These are phyloP conservation scores for Linaria vulgaris DNA, from an alignment of 257 asterid species.

Conservation along the genomic window DNA sequence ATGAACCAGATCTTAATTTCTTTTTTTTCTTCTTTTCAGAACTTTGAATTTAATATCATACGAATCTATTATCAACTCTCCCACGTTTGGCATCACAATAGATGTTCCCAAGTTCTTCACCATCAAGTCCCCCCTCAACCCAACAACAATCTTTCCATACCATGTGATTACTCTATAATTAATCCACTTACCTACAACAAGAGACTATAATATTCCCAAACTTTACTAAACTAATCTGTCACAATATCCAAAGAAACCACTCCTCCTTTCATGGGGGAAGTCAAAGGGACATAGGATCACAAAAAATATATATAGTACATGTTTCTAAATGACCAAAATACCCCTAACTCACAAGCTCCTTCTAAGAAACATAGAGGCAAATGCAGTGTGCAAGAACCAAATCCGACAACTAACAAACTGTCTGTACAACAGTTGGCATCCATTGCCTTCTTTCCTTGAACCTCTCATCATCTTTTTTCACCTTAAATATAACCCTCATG, in stretches of 20 bases:
- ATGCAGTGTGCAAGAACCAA: conserved; percentile 34
- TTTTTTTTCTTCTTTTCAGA: too few species aligned
- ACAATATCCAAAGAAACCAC: neutral
- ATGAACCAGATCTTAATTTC: too few species aligned
- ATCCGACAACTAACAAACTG: conserved; percentile 46
- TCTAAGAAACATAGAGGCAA: conserved; percentile 49
- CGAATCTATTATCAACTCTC: too few species aligned
- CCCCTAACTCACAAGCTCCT: conserved; percentile 34
- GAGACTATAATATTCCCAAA: too few species aligned
- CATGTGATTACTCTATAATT: too few species aligned
- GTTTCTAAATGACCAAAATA: conserved; percentile 21
- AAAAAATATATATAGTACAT: conserved; percentile 10
- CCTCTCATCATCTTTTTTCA: neutral
- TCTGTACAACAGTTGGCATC: conserved; percentile 53
- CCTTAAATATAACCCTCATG: conserved; percentile 27
- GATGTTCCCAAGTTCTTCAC: too few species aligned
- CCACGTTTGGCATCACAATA: too few species aligned
- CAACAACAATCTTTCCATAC: too few species aligned
- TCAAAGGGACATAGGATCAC: conserved; percentile 37
- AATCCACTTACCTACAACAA: too few species aligned
- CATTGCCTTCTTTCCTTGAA: conserved; percentile 20
- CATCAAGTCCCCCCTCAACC: too few species aligned
- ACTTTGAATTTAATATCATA: too few species aligned
- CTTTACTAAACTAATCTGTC: too few species aligned
- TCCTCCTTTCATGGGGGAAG: conserved; percentile 39